A percentile compares a stretch with the other conserved stretches of the same genome.
Conservation (phyloP, 1,284 basidiomycete genomes). For the Puccinia brachypodii region DNA sequence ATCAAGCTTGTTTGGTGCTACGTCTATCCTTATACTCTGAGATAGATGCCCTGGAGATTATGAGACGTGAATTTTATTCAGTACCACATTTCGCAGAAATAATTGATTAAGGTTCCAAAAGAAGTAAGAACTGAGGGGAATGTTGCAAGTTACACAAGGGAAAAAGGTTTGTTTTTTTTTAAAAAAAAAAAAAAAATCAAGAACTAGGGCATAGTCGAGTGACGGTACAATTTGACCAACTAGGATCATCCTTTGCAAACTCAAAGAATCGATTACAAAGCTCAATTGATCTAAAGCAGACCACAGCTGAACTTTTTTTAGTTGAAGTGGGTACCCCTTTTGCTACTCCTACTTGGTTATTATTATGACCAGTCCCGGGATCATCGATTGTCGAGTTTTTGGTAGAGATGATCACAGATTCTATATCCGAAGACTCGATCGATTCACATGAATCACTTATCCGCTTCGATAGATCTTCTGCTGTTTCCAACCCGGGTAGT, state of each 20-base stretch:
- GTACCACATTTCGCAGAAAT: no score
- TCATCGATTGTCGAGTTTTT: background rate
- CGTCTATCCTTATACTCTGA: no score
- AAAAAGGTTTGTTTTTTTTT: no score
- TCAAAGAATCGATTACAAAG: slow-evolving; percentile 24
- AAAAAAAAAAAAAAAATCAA: background rate
- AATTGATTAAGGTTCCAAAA: no score
- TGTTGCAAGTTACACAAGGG: no score
- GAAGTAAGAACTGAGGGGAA: no score
- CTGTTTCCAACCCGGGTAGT: slow-evolving; percentile 9
- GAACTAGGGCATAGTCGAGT: background rate
- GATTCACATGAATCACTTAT: slow-evolving; percentile 1
- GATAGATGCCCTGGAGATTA: no score
- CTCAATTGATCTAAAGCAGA: slow-evolving; percentile 17
- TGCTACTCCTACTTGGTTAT: no score
- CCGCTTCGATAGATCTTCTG: background rate
- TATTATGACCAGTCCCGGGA: no score
- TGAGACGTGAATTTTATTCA: no score
- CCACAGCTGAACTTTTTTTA: slow-evolving; percentile 30
- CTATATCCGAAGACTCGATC: slow-evolving; percentile 25
- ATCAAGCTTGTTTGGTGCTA: no score
- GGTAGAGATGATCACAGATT: slow-evolving; percentile 34
- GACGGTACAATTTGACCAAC: slow-evolving; percentile 32
- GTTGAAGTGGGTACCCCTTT: no score
- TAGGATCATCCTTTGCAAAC: slow-evolving; percentile 23